Base-by-base conservation (phyloP, 148 eudicot species). In the Chenopodium berlandieri region DNA sequence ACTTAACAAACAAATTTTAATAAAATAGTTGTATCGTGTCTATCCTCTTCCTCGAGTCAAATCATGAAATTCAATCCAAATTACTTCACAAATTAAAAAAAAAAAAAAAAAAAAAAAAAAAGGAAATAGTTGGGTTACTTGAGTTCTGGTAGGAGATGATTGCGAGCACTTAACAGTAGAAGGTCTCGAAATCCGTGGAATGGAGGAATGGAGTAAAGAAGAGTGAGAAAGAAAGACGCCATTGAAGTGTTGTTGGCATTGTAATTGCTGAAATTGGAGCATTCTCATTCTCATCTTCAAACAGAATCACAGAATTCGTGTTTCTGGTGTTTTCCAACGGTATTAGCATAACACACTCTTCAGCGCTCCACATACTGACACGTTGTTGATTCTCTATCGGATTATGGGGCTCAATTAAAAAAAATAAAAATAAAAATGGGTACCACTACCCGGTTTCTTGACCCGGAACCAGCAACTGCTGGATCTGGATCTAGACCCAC, bases 131-230 rank as follows among this genome's bases (percentile, higher is more conserved):
- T 9, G 58, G 32, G n/a, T 74, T 80, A 84, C 86, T 80, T 84
- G 83, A 56, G 86, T 84, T 54, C 74, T 50, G 27, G 81, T 46
- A 46, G 86, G 81, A 77, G 83, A 63, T 17, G 80, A 73, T 71
- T 75, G 83, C 0, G 46, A 76, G 81, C 80, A 84, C 81, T 77
- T 71, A 63, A 46, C 23, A 4, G 72, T 27, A 72, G n/a, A 60
- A 23, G 40, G 46, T 27, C 71, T 27, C 23, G 60, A 10, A 1
- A n/a, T 73, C 17, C 63, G 19, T 58, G 4, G 19, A 58, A 34
- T 65, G 7, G 62, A 10, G 0, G 16, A 62, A 14, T 11, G 44
- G 30, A 62, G 44, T 14, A 47, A 25, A 46, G 65, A 70, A 14
- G 52, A 46, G 73, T 7, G 77, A 71, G 77, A 65, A 50, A 63